phyloP scores from a whole-genome alignment of 2,329 filamentous ascomycete genomes.

The Apiospora pterosperma region DNA sequence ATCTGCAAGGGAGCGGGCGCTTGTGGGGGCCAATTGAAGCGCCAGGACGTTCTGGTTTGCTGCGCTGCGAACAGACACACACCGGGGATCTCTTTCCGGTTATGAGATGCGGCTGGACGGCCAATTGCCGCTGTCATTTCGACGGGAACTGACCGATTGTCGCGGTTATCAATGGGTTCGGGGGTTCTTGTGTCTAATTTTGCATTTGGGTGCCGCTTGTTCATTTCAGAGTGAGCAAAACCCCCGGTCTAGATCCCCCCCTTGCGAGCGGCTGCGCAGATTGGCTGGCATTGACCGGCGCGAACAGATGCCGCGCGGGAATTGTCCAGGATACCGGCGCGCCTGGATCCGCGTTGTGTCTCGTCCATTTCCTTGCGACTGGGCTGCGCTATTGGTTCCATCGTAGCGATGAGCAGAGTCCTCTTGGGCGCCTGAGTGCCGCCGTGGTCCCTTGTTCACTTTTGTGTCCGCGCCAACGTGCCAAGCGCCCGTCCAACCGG shows the following conservation, averaged over 20 bases:
- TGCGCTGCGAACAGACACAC: neutral
- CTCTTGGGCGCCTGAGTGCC: neutral
- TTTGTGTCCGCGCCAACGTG: neutral
- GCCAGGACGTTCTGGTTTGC: neutral
- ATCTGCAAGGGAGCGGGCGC: conserved; percentile 1
- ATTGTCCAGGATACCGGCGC: neutral
- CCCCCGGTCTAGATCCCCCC: neutral
- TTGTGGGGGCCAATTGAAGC: neutral
- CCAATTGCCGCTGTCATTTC: conserved; percentile 1
- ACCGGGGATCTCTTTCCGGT: neutral
- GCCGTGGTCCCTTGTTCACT: neutral
- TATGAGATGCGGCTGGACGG: conserved; percentile 1
- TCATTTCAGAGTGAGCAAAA: neutral
- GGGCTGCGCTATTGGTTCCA: neutral
- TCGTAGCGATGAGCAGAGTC: neutral
- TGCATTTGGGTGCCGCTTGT: neutral
- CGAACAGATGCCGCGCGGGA: neutral
- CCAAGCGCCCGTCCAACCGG: neutral
- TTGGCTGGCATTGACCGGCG: neutral
- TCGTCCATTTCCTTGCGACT: neutral
- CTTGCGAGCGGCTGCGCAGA: neutral
- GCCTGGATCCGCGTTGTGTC: neutral
- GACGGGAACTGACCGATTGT: neutral
- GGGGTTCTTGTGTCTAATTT: neutral
- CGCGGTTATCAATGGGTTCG: neutral